Percentiles rank a stretch among this genome's conserved stretches.
Evolutionary conservation across 345 rosid genomes (phyloP).

Genomic region (Angophora floribunda): DNA sequence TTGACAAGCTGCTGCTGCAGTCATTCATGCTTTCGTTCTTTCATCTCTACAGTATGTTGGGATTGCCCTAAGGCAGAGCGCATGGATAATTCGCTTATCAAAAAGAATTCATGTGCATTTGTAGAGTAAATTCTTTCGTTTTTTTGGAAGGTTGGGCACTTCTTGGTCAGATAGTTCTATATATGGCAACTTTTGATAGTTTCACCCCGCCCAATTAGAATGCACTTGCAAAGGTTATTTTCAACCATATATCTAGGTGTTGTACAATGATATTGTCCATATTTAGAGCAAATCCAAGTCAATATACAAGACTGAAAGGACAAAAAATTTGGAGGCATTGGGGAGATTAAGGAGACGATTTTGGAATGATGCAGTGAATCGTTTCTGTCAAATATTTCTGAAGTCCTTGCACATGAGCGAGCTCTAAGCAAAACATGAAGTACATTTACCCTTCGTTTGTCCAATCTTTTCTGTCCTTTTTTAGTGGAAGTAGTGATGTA

Average conservation of each 20-base stretch:
- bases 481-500: not conserved
- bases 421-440: not conserved
- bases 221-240: not conserved
- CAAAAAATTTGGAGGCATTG: not conserved
- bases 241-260: not conserved
- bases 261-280: not conserved
- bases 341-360: not conserved
- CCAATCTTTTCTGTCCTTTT: not conserved
- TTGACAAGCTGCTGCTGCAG: not conserved
- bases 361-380: not conserved
- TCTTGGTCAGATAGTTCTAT: not conserved
- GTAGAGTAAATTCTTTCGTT: not conserved
- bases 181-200: not conserved
- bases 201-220: not conserved
- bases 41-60: not conserved
- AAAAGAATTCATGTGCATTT: not conserved
- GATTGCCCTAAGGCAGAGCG: not conserved
- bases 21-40: not conserved
- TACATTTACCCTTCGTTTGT: not conserved
- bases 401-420: not conserved
- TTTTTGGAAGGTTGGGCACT: not conserved
- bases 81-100: not conserved
- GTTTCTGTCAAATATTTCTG: not conserved
- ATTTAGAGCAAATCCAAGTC: not conserved
- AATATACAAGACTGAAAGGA: not conserved